phyloP scores from a whole-genome alignment of 2,329 filamentous ascomycete genomes.

The Elsinoe arachidis region DNA sequence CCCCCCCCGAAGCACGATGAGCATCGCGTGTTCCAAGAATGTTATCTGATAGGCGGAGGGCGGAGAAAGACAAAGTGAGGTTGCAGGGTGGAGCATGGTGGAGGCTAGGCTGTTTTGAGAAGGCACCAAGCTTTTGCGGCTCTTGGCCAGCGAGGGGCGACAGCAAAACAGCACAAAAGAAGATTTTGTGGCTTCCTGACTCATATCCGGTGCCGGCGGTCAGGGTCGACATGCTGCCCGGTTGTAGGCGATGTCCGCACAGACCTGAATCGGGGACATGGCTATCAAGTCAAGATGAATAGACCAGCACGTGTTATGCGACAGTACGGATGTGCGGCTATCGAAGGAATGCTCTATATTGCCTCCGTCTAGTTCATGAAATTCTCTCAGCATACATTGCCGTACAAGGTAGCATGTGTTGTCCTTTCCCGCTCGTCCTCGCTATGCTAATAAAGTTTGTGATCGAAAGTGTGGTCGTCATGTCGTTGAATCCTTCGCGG shows the following conservation, averaged over 20 bases:
- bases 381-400: neutral
- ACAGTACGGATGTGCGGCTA: neutral
- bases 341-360: neutral
- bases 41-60: constrained; percentile 10
- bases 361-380: neutral
- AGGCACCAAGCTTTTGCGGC: constrained; percentile 7
- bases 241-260: constrained; percentile 1
- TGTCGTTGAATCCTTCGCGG: neutral
- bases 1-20: neutral
- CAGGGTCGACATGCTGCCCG: neutral
- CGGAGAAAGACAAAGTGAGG: constrained; percentile 5
- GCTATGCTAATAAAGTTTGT: neutral
- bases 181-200: neutral
- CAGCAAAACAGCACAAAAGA: neutral
- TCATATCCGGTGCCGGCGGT: neutral
- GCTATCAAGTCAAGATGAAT: neutral
- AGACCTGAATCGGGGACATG: neutral
- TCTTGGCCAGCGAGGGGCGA: constrained; percentile 1
- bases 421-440: neutral
- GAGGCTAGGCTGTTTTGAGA: constrained; percentile 10
- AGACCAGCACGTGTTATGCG: neutral
- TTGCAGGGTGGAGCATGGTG: neutral
- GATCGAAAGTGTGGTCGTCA: neutral
- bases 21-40: neutral
- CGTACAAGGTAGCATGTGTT: neutral